Conservation (phyloP, 352 stramenopile genomes). For the Globisporangium splendens region DNA sequence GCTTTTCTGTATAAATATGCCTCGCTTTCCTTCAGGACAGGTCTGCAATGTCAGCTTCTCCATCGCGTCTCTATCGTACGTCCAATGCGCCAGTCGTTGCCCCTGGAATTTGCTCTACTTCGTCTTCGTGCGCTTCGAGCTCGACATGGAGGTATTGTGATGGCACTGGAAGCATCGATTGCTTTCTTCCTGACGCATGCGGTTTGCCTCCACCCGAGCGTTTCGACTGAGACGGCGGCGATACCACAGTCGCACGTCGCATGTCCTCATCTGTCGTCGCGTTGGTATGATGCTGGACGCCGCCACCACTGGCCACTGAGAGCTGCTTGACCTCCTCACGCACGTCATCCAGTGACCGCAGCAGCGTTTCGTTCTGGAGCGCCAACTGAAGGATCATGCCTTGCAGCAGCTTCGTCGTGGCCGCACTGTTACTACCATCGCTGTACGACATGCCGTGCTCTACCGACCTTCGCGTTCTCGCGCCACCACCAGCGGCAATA, state of each 20-base stretch:
- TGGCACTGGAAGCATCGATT: constrained; percentile 5
- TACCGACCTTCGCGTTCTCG: background rate
- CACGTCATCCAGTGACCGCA: constrained; percentile 46
- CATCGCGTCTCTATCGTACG: no score
- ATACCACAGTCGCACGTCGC: constrained; percentile 11
- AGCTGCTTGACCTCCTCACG: constrained; percentile 24
- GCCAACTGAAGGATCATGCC: constrained; percentile 58
- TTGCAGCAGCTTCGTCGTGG: constrained; percentile 35
- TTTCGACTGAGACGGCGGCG: constrained; percentile 3
- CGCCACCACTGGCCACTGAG: no score
- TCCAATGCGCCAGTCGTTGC: background rate
- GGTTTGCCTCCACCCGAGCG: background rate
- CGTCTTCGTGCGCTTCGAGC: background rate
- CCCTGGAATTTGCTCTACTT: no score
- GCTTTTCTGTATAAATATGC: no score
- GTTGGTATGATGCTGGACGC: constrained; percentile 3
- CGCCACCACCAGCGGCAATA: background rate
- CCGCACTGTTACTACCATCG: constrained; percentile 8
- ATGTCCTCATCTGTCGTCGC: constrained; percentile 1
- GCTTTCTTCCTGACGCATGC: constrained; percentile 3
- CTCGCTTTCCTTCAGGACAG: no score
- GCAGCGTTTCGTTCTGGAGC: constrained; percentile 46
- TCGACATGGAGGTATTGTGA: background rate
- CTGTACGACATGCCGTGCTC: background rate
- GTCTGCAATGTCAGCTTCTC: no score